Evolutionary conservation across 2,329 filamentous ascomycete species (phyloP), one percentile per base, ranked within the genome.

Genomic region (Zasmidium angulare): DNA sequence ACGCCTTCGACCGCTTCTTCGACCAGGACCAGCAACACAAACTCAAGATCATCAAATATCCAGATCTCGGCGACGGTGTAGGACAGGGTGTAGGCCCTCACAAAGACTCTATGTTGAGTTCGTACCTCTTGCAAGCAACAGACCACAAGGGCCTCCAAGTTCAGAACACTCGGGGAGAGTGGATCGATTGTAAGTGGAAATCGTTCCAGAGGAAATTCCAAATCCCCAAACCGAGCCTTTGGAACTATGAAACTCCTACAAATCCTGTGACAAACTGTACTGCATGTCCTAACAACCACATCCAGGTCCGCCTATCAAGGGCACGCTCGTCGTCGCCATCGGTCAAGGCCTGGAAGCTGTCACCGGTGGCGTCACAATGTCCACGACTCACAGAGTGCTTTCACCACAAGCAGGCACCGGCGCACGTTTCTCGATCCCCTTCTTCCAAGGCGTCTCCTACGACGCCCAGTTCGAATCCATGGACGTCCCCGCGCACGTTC

Each of bases 21-120:
- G 90, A 93, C 72, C 67, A 68, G 1, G 75, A 82, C 46, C 81
- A 79, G 78, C 91, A 95, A 77, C 90, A 96, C 78, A 96, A 96
- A 79, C 82, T 96, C 69, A 96, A 96, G 55, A 88, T 96, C 60
- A 88, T 96, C 61, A 91, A 90, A 77, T 96, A 95, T 71, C 91
- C 91, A 0, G 91, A 95, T 71, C 70, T 54, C 58, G 77, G 79
- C 56, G 85, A 87, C 66, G 85, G 77, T 36, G 76, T 74, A 79
- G 67, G 88, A 1, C 82, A 85, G 66, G 82, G 82, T 24, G 82
- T 93, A 0, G 90, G 90, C 0, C 89, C 90, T 31, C 90, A 93
- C 78, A 93, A 93, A 75, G 90, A 93, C 74, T 89, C 85, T 67
- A 93, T 95, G 90, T 80, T 95, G 62, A 88, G 87, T 9, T 89